phyloP scores from a whole-genome alignment of 1,284 basidiomycete species.

The Ustilago xerochloae region DNA sequence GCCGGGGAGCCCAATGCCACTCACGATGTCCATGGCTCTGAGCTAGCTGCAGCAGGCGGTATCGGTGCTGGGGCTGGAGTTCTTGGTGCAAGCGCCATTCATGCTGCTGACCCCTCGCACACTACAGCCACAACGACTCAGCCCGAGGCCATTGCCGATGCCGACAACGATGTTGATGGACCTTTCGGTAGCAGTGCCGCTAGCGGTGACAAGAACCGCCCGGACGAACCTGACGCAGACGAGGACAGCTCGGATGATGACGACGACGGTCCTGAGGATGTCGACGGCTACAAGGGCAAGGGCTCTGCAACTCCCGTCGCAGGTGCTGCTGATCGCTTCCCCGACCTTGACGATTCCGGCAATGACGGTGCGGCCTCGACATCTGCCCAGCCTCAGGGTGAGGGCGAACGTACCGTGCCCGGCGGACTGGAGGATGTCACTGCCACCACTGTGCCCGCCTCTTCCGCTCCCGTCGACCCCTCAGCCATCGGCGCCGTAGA shows the following conservation, averaged over 20 bases:
- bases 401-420: conserved; percentile 25
- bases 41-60: conserved; percentile 19
- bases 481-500: conserved; percentile 32
- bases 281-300: conserved; percentile 40
- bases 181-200: conserved; percentile 19
- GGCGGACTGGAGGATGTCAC: conserved; percentile 41
- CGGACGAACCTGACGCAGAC: conserved; percentile 45
- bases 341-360: conserved; percentile 14
- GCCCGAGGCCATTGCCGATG: conserved; percentile 11
- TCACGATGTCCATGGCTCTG: conserved; percentile 15
- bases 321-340: conserved; percentile 40
- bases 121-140: background rate
- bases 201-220: conserved; percentile 34
- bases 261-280: conserved; percentile 58
- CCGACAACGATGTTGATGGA: conserved; percentile 10
- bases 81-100: conserved; percentile 11
- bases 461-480: conserved; percentile 36
- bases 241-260: conserved; percentile 59
- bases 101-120: conserved; percentile 16
- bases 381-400: conserved; percentile 8
- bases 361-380: background rate
- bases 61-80: conserved; percentile 15
- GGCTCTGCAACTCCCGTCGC: conserved; percentile 17
- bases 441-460: conserved; percentile 4
- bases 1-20: conserved; percentile 65